phyloP scores from a whole-genome alignment of 2,329 filamentous ascomycete species.

The Cyphellophora attinorum region DNA sequence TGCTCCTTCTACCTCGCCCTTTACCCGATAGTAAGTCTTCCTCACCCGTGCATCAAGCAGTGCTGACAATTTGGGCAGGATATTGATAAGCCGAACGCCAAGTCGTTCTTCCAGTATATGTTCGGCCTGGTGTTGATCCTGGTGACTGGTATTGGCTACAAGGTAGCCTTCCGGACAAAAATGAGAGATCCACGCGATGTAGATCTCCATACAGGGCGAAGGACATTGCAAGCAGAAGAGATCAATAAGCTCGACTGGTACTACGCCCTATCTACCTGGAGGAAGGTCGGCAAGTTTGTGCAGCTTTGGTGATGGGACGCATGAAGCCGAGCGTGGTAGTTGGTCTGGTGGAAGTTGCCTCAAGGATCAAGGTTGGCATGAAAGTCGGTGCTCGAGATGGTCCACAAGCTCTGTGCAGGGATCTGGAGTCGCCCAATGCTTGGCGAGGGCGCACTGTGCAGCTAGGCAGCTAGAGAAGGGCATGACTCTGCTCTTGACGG shows the following conservation, averaged over 20 bases:
- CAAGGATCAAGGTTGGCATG: too few species aligned
- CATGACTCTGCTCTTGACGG: too few species aligned
- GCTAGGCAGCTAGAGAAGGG: too few species aligned
- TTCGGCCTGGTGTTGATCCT: conserved; percentile 20
- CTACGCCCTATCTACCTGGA: conserved; percentile 16
- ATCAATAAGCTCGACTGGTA: conserved; percentile 18
- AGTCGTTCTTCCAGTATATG: conserved; percentile 22
- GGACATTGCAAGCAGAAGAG: conserved; percentile 16
- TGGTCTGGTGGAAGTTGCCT: too few species aligned
- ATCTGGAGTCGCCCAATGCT: too few species aligned
- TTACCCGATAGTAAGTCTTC: too few species aligned
- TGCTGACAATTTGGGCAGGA: too few species aligned
- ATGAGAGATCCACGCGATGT: conserved; percentile 14
- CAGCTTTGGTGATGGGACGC: conserved; percentile 17
- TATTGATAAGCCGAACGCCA: conserved; percentile 7
- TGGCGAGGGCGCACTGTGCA: too few species aligned
- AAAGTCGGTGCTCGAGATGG: too few species aligned
- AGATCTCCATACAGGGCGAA: conserved; percentile 18
- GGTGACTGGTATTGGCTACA: conserved; percentile 17
- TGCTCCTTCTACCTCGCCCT: conserved; percentile 11
- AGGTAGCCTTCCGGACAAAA: conserved; percentile 17
- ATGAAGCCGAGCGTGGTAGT: too few species aligned
- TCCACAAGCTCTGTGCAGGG: too few species aligned
- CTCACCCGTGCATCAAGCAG: too few species aligned
- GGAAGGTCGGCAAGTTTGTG: conserved; percentile 16